These are phyloP conservation scores for Vachellia pachyceras DNA, from an alignment of 306 rosid genomes.

Conservation along the genomic window DNA sequence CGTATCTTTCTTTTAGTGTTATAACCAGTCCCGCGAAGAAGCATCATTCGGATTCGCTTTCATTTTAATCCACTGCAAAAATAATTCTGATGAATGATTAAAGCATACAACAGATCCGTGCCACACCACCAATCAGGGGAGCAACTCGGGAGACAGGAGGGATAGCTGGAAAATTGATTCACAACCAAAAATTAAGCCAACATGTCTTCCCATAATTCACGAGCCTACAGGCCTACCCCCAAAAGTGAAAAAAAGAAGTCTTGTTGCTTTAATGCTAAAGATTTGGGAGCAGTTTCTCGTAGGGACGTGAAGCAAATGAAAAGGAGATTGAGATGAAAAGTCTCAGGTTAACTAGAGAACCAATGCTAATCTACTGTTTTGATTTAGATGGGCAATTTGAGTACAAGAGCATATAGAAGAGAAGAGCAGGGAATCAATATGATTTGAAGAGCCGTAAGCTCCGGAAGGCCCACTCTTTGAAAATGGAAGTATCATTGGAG, in stretches of 20 bases:
- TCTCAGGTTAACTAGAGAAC: too few species aligned
- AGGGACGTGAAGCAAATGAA: neutral
- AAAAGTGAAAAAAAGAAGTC: neutral
- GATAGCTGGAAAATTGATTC: conserved; percentile 4
- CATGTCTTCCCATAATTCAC: conserved; percentile 10
- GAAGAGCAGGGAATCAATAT: conserved; percentile 31
- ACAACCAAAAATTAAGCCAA: neutral
- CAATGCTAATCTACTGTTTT: too few species aligned
- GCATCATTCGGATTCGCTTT: neutral
- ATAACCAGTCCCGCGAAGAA: neutral
- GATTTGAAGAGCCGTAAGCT: neutral
- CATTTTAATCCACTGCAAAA: neutral
- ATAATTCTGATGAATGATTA: neutral
- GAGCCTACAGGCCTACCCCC: neutral
- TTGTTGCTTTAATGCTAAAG: neutral
- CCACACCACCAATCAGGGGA: neutral
- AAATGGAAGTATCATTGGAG: conserved; percentile 30
- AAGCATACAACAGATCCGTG: neutral
- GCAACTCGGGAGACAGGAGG: neutral
- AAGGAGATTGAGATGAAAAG: neutral
- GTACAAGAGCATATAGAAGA: conserved; percentile 28
- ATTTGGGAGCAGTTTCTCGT: neutral
- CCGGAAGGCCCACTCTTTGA: conserved; percentile 32
- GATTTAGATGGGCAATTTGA: conserved; percentile 47
- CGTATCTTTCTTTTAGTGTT: neutral